These are phyloP conservation scores for Vigna nakashimae DNA, from an alignment of 306 rosid species.

Conservation along the genomic window DNA sequence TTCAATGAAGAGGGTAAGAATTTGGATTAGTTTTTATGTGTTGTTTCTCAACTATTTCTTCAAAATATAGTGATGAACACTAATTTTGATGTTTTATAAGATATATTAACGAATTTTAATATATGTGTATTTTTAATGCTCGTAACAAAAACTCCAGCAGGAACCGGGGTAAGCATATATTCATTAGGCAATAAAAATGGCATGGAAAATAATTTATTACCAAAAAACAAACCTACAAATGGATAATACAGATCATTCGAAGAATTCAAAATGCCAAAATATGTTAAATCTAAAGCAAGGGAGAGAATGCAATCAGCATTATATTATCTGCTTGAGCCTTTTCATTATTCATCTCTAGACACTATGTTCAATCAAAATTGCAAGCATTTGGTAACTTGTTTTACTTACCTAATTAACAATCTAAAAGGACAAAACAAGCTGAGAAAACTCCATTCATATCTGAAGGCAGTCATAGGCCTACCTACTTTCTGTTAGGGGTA, in stretches of 20 bases:
- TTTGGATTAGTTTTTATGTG: too few species aligned
- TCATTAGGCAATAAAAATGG: slow-evolving; percentile 19
- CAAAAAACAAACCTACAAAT: slow-evolving; percentile 18
- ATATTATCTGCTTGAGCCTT: slow-evolving; percentile 20
- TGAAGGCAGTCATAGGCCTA: slow-evolving; percentile 33
- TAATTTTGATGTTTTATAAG: too few species aligned
- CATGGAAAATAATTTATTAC: slow-evolving; percentile 3
- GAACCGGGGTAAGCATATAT: background rate
- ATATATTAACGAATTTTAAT: too few species aligned
- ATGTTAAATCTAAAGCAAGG: slow-evolving; percentile 3
- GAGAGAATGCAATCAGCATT: background rate
- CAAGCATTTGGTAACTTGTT: slow-evolving; percentile 37
- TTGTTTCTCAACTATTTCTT: too few species aligned
- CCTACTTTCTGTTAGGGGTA: slow-evolving; percentile 35
- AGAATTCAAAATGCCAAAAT: slow-evolving; percentile 7
- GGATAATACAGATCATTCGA: background rate
- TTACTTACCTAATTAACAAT: slow-evolving; percentile 33
- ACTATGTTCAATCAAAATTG: slow-evolving; percentile 44
- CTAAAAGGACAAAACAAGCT: slow-evolving; percentile 13
- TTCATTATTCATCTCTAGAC: slow-evolving; percentile 39
- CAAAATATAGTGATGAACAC: too few species aligned
- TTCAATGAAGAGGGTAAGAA: background rate
- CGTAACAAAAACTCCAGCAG: too few species aligned
- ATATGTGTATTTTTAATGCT: too few species aligned
- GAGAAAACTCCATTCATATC: slow-evolving; percentile 40